Evolutionary conservation across 2,329 filamentous ascomycete species (phyloP).

Genomic region (Tympanopsis confertula): DNA sequence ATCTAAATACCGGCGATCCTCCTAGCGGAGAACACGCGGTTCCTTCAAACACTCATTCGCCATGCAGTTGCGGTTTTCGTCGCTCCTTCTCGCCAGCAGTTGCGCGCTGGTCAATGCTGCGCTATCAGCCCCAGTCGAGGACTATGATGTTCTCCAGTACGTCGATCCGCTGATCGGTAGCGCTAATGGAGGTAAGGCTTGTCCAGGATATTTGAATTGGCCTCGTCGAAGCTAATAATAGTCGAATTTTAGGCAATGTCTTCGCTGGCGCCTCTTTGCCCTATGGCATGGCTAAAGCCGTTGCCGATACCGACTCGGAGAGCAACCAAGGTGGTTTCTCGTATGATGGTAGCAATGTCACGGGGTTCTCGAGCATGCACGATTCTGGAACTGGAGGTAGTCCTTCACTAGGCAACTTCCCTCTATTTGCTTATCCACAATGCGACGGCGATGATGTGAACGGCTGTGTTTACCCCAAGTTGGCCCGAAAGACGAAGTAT

Average conservation of each 20-base stretch:
- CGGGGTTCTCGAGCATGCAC: conserved; percentile 45
- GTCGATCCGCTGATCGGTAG: conserved; percentile 42
- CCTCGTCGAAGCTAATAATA: too few species aligned
- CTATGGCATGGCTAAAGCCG: conserved; percentile 39
- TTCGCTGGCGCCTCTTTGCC: conserved; percentile 30
- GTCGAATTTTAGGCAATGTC: conserved; percentile 23
- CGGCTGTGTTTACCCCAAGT: conserved; percentile 46
- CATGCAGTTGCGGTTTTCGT: too few species aligned
- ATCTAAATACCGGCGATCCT: too few species aligned
- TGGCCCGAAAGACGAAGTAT: conserved; percentile 29
- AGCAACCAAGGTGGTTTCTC: conserved; percentile 47
- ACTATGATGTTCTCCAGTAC: conserved; percentile 23
- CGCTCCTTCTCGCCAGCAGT: background rate
- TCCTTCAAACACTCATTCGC: too few species aligned
- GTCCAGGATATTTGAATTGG: too few species aligned
- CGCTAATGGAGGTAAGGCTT: conserved; percentile 29
- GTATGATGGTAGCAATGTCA: conserved; percentile 33
- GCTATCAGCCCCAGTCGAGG: conserved; percentile 1
- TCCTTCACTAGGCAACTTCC: conserved; percentile 62
- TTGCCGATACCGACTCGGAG: conserved; percentile 37
- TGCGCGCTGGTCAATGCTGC: too few species aligned
- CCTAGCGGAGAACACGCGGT: too few species aligned
- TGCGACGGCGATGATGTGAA: conserved; percentile 52
- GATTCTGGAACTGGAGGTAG: conserved; percentile 44
- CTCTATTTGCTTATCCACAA: conserved; percentile 53